Evolutionary conservation across 2,329 filamentous ascomycete species (phyloP), one percentile per base, ranked within the genome.

Genomic region (Arthrobotrys musiformis): DNA sequence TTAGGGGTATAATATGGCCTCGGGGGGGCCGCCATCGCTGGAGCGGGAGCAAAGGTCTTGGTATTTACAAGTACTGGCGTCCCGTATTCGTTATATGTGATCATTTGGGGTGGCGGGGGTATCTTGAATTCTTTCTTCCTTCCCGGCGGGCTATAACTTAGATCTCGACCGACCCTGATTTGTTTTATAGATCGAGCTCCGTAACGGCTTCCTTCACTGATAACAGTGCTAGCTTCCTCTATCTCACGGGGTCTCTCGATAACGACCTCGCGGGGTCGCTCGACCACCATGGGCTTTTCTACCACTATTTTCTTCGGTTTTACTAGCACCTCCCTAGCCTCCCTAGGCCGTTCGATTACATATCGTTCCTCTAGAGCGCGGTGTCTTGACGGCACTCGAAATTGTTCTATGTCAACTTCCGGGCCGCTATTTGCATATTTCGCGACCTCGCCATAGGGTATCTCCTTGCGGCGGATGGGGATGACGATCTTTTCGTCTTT

Each of bases 381-480:
- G 15, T 30, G 24, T 35, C 66, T 17, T 1, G 67, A 70, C 1
- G 46, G 30, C 2, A 46, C 15, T 22, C 44, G 42, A n/a, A 70
- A 19, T 1, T 42, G 58, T 17, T 76, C 72, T 13, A 77, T 62
- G 17, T 77, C 73, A n/a, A 77, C 40, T 9, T 77, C 73, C 1
- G 73, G 73, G 15, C 50, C 24, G 7, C n/a, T 77, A 15, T 70
- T 67, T 2, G 73, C 73, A n/a, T 77, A 77, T 26, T 61, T 22
- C 2, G 73, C 30, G 17, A 77, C 37, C 5, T 77, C 73, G 30
- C 40, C 24, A 3, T 66, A 44, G 2, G 58, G 24, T 13, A 77
- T 77, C 17, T 77, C 73, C 50, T 77, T 70, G 4, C 73, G 73
- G 42, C 73, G 73, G 8, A 77, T 70, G 9, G 73, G 73, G 8